phyloP scores from a whole-genome alignment of 495 filamentous ascomycete genomes.

The Staphylotrichum tortipilum region DNA sequence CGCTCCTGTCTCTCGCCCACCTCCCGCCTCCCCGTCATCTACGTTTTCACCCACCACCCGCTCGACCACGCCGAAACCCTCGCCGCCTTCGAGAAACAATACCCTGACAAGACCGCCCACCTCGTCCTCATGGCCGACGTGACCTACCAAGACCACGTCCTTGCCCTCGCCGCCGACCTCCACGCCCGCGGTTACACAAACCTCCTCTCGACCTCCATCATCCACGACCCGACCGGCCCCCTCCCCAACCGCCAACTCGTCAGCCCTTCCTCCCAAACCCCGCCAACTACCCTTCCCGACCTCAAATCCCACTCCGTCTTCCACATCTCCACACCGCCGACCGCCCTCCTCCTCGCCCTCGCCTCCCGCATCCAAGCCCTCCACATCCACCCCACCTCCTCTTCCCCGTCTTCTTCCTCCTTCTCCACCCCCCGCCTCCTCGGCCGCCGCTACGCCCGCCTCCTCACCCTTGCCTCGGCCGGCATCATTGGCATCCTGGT shows the following conservation, averaged over 20 bases:
- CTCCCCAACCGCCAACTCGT: conserved; percentile 74
- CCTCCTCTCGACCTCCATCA: conserved; percentile 58
- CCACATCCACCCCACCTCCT: conserved; percentile 60
- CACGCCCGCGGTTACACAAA: conserved; percentile 55
- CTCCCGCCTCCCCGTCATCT: conserved; percentile 77
- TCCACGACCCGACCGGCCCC: conserved; percentile 68
- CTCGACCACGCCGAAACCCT: conserved; percentile 52
- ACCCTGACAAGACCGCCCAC: conserved; percentile 52
- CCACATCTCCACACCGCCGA: conserved; percentile 80
- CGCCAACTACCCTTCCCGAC: neutral
- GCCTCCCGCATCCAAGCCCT: conserved; percentile 70
- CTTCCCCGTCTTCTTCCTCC: conserved; percentile 36
- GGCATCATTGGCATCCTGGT: conserved; percentile 87
- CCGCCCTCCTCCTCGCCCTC: conserved; percentile 76
- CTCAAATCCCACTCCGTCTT: conserved; percentile 71
- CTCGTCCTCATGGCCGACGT: conserved; percentile 85
- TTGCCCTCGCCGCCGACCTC: conserved; percentile 42
- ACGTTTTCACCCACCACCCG: conserved; percentile 72
- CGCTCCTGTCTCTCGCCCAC: conserved; percentile 87
- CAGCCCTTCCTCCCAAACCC: conserved; percentile 14
- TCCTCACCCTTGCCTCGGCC: conserved; percentile 71
- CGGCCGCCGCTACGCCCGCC: conserved; percentile 76
- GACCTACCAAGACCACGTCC: conserved; percentile 67
- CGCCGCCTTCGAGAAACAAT: conserved; percentile 58
- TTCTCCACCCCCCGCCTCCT: conserved; percentile 46